Conservation (phyloP, 352 stramenopile species). For the Globisporangium paroecandrum region DNA sequence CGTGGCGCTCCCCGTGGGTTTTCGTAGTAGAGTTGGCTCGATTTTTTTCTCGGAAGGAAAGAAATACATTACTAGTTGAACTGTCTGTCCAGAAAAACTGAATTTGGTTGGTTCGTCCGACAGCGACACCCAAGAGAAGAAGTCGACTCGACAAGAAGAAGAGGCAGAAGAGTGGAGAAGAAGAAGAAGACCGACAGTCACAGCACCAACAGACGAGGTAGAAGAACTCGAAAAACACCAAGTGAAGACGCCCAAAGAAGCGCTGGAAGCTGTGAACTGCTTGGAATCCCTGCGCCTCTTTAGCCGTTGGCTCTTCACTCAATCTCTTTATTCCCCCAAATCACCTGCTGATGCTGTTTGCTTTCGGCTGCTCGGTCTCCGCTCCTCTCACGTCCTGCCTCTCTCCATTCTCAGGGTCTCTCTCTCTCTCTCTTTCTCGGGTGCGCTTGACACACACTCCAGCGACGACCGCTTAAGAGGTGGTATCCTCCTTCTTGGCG, state of each 20-base stretch:
- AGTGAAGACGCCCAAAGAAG: background rate
- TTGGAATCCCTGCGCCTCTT: background rate
- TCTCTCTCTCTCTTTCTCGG: slow-evolving; percentile 5
- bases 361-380: background rate
- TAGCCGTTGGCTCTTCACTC: background rate
- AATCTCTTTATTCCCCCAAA: background rate
- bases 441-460: slow-evolving; percentile 1
- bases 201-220: background rate
- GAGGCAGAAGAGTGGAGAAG: background rate
- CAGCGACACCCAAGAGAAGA: slow-evolving; percentile 9
- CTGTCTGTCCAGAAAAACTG: slow-evolving; percentile 7
- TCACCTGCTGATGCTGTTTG: background rate
- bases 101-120: slow-evolving; percentile 3
- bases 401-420: background rate
- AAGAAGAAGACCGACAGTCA: background rate
- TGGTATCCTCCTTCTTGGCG: slow-evolving; percentile 94
- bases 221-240: background rate
- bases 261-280: slow-evolving; percentile 5
- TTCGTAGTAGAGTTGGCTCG: background rate
- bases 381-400: too few species aligned
- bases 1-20: background rate
- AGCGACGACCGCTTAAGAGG: slow-evolving; percentile 16
- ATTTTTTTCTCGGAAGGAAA: slow-evolving; percentile 20
- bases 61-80: slow-evolving; percentile 28
- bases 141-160: background rate